phyloP scores from a whole-genome alignment of 2,329 filamentous ascomycete species.

The Microsporum canis region DNA sequence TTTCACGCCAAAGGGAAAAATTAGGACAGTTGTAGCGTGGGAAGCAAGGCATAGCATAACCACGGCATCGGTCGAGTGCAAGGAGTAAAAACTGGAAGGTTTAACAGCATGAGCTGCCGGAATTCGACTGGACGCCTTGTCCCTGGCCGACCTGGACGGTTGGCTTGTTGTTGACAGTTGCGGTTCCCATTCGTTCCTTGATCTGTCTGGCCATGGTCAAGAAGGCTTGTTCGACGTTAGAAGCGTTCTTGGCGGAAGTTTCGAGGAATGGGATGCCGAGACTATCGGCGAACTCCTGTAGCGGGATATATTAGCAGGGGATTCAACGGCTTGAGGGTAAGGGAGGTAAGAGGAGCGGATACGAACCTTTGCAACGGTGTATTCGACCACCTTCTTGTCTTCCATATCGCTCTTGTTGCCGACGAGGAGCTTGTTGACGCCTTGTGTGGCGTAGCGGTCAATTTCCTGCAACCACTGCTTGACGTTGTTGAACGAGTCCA shows the following conservation, averaged over 20 bases:
- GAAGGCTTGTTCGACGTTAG: conserved; percentile 99
- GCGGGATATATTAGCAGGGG: neutral
- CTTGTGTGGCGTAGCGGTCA: conserved; percentile 96
- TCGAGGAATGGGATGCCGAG: conserved; percentile 98
- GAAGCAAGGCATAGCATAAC: conserved; percentile 6
- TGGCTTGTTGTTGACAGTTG: conserved; percentile 95
- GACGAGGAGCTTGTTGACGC: conserved; percentile 97
- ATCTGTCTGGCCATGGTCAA: conserved; percentile 99
- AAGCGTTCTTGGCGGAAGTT: conserved; percentile 98
- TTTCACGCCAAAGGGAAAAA: conserved; percentile 13
- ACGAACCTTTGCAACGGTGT: conserved; percentile 94
- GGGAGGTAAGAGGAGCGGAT: neutral
- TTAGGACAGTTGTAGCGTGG: conserved; percentile 14
- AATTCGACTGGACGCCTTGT: conserved; percentile 81
- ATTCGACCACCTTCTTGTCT: conserved; percentile 99
- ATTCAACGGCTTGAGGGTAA: neutral
- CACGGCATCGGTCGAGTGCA: neutral
- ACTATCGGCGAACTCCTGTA: conserved; percentile 94
- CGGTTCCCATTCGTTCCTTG: conserved; percentile 99
- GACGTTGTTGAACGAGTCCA: conserved; percentile 99
- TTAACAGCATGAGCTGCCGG: conserved; percentile 85
- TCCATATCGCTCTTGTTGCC: conserved; percentile 99
- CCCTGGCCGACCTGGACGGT: conserved; percentile 92
- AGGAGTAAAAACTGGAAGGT: conserved; percentile 18
- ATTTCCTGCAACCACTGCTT: conserved; percentile 99